Base-by-base conservation (phyloP, 108 stramenopile species). In the Nannochloropsis oceanica region DNA sequence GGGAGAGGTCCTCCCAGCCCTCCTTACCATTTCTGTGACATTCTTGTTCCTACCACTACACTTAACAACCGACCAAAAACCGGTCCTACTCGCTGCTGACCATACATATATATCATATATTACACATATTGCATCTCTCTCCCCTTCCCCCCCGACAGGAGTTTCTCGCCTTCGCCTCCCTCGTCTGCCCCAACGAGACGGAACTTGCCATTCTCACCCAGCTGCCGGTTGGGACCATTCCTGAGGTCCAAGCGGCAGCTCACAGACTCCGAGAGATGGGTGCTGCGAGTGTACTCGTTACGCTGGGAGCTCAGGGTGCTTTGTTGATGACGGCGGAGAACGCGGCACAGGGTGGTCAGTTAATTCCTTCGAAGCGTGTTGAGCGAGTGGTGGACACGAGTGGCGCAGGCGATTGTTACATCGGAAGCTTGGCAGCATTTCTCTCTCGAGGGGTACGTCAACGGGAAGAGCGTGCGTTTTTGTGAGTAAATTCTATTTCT, bases 181-280 rank as follows among this genome's bases (percentile, higher is more conserved):
- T 88, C 0, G 81, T 88, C 27, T 88, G 87, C 50, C 84, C 84
- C 44, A 88, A 88, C 82, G 87, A 88, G 81, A 82, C 81, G 81
- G 87, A 88, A 84, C 87, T 88, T 27, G 84, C 81, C n/a, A n/a
- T 88, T 34, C 84, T 88, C 20, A 84, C 83, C 82, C 25, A 34
- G 34, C n/a, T 50, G 26, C 80, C 80, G 8, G 20, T 26, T 14
- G 26, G 25, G 3, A 81, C 80, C 26, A 7, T 81, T 22, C 13
- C 25, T 13, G 79, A 85, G 44, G 27, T 84, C 59, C 82, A 85
- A 18, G 50, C 80, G 34, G 87, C 83, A 7, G 50, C 73, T 43
- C 20, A 25, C 42, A 42, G 20, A 11, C 83, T 83, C 26, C 80
- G 42, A 24, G 87, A 82, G 42, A 84, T 88, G 27, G 87, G 87